Conservation (phyloP, 345 rosid genomes). For the Adansonia digitata region DNA sequence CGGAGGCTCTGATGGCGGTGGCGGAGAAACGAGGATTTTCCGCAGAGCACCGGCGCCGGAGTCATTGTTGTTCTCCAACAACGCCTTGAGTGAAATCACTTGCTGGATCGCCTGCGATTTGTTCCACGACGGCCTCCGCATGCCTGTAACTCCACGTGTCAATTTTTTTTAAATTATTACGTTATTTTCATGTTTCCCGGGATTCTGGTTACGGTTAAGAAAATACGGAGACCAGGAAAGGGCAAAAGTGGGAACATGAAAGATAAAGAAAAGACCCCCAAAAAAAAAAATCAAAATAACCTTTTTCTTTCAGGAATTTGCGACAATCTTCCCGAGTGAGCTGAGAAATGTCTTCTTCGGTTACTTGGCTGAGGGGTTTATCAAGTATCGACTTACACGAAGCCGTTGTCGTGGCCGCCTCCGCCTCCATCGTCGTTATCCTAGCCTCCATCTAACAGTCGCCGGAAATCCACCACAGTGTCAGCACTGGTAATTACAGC, state of each 20-base stretch:
- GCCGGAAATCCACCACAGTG: constrained; percentile 29
- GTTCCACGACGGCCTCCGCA: constrained; percentile 96
- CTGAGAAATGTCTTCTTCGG: constrained; percentile 97
- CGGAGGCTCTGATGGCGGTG: constrained; percentile 23
- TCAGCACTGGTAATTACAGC: constrained; percentile 26
- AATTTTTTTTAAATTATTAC: too few species aligned
- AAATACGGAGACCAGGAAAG: constrained; percentile 26
- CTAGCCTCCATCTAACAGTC: constrained; percentile 38
- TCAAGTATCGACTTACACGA: constrained; percentile 62
- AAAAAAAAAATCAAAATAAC: constrained; percentile 21
- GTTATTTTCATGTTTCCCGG: not conserved
- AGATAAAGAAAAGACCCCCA: too few species aligned
- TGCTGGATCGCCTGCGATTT: constrained; percentile 98
- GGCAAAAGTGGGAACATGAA: constrained; percentile 22
- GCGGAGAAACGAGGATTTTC: constrained; percentile 48
- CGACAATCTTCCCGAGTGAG: constrained; percentile 96
- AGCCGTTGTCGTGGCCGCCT: not conserved
- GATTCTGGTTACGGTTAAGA: constrained; percentile 19
- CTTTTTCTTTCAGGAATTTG: constrained; percentile 85
- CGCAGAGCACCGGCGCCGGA: constrained; percentile 66
- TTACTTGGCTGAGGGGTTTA: constrained; percentile 71
- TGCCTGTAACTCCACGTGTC: constrained; percentile 65
- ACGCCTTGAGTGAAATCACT: constrained; percentile 74
- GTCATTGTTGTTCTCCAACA: constrained; percentile 56
- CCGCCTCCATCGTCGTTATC: constrained; percentile 30